Percentiles rank a stretch among this genome's conserved stretches.
phyloP scores from a whole-genome alignment of 495 filamentous ascomycete species.

The Penicillium cinerascens region DNA sequence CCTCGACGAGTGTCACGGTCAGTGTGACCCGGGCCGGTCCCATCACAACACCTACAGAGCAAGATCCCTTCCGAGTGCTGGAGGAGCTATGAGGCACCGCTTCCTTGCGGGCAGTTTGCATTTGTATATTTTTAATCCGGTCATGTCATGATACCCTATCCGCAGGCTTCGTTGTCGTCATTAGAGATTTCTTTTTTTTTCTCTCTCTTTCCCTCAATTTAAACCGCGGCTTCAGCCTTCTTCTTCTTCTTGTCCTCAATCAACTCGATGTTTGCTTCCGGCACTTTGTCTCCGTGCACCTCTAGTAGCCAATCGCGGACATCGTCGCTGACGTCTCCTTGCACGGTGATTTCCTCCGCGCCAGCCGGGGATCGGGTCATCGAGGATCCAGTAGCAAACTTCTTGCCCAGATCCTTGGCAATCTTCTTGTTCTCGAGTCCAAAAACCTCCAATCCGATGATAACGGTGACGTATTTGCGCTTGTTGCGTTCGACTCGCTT shows the following conservation, averaged over 20 bases:
- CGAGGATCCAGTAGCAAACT: constrained; percentile 82
- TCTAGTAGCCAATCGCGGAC: constrained; percentile 87
- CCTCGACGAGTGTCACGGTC: constrained; percentile 1
- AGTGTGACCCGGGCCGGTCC: constrained; percentile 2
- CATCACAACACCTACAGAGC: constrained; percentile 9
- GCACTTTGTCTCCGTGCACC: constrained; percentile 73
- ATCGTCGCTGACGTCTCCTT: constrained; percentile 94
- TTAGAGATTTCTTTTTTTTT: constrained; percentile 10
- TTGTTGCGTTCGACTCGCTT: constrained; percentile 98
- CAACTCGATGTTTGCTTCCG: constrained; percentile 90
- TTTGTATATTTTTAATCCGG: constrained; percentile 11
- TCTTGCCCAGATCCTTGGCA: constrained; percentile 46
- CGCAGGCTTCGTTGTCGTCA: constrained; percentile 16
- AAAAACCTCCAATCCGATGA: constrained; percentile 85
- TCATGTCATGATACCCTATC: constrained; percentile 32
- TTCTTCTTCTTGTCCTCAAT: constrained; percentile 92
- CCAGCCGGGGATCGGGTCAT: constrained; percentile 86
- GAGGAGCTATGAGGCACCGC: constrained; percentile 31
- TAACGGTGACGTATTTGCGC: constrained; percentile 88
- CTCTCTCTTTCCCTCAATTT: not conserved
- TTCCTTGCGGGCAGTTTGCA: not conserved
- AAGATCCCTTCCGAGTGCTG: constrained; percentile 31
- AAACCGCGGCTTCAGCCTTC: constrained; percentile 16
- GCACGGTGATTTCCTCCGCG: constrained; percentile 94
- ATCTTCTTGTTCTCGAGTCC: constrained; percentile 92